Percentiles rank a stretch among this genome's conserved stretches.
These are phyloP conservation scores for Yamadazyma olivae DNA, from an alignment of 805 yeast species.

Conservation along the genomic window DNA sequence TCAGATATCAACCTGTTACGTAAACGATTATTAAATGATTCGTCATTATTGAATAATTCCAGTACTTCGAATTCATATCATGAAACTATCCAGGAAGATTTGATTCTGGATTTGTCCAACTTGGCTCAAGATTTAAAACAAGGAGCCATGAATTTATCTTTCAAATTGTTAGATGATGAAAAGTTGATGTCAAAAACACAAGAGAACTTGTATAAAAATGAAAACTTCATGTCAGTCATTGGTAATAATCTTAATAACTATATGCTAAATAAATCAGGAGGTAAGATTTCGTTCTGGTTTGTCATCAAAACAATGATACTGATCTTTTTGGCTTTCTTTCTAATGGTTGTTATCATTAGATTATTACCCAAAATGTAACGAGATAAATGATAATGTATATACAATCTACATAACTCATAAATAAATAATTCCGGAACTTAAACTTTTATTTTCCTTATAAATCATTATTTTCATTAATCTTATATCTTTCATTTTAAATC, in stretches of 20 bases:
- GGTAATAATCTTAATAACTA: slow-evolving; percentile 37
- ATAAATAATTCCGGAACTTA: background rate
- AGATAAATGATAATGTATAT: slow-evolving; percentile 1
- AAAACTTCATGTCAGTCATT: slow-evolving; percentile 26
- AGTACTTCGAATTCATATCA: slow-evolving; percentile 30
- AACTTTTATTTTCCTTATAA: too few species aligned
- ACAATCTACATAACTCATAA: slow-evolving; percentile 5
- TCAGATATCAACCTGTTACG: slow-evolving; percentile 8
- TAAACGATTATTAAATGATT: slow-evolving; percentile 7
- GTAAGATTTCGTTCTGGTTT: slow-evolving; percentile 37
- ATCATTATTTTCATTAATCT: too few species aligned
- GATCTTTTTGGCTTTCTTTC: slow-evolving; percentile 21
- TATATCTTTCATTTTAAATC: background rate
- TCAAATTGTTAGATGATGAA: slow-evolving; percentile 31
- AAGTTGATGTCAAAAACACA: slow-evolving; percentile 30
- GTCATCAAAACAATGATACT: slow-evolving; percentile 28
- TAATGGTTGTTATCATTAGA: slow-evolving; percentile 30
- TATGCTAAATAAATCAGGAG: slow-evolving; percentile 37
- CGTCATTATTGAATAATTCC: slow-evolving; percentile 1
- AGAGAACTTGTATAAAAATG: slow-evolving; percentile 31
- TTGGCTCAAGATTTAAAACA: slow-evolving; percentile 47
- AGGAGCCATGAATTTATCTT: slow-evolving; percentile 44
- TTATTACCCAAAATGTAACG: slow-evolving; percentile 33
- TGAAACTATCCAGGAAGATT: slow-evolving; percentile 45
- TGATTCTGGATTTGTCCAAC: slow-evolving; percentile 45